phyloP scores from a whole-genome alignment of 441 rosid genomes.

The Syzygium syzygioides region DNA sequence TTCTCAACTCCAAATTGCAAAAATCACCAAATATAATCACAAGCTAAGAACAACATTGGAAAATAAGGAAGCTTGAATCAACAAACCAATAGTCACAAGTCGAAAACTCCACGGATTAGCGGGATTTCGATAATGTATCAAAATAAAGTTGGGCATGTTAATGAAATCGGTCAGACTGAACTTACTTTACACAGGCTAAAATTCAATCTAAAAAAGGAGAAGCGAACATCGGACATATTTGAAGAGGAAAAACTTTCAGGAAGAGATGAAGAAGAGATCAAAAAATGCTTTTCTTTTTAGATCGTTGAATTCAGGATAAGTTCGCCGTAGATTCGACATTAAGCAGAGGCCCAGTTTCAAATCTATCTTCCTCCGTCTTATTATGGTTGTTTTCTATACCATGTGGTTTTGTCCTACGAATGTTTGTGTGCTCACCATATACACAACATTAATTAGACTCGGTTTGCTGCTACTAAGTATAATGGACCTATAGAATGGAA shows the following conservation, averaged over 20 bases:
- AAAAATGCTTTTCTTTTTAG: neutral
- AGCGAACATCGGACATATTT: neutral
- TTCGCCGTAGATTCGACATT: neutral
- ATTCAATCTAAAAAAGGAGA: neutral
- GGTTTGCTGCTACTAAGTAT: neutral
- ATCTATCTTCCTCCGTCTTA: neutral
- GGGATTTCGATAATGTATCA: fast-evolving
- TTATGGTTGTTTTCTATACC: neutral
- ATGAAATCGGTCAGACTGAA: fast-evolving
- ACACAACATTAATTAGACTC: neutral
- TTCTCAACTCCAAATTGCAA: neutral
- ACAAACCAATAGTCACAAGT: neutral
- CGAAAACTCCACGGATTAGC: neutral
- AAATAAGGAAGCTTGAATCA: neutral
- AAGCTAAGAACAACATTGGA: neutral
- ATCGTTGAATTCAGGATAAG: fast-evolving
- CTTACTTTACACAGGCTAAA: neutral
- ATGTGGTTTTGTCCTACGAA: no score
- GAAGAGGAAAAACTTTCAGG: neutral
- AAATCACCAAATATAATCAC: neutral
- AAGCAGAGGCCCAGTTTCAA: neutral
- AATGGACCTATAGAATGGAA: neutral
- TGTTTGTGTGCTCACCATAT: no score
- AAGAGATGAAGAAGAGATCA: fast-evolving
- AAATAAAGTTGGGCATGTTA: neutral